Percentiles rank a stretch among this genome's conserved stretches.
Conservation (phyloP, 2,329 filamentous ascomycete genomes). For the Alternaria consortialis region DNA sequence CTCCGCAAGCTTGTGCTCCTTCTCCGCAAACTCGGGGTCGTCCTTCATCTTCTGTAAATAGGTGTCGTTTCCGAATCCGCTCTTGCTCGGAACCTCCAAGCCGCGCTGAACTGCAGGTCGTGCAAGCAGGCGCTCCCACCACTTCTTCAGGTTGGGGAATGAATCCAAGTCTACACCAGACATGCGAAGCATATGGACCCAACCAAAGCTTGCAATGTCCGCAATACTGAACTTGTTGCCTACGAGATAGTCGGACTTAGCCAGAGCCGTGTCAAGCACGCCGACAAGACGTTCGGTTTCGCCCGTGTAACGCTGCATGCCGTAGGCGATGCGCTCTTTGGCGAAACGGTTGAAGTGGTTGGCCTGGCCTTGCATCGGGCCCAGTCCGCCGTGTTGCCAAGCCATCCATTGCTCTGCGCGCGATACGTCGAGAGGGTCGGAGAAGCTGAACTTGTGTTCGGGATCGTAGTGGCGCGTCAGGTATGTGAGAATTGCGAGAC, state of each 20-base stretch:
- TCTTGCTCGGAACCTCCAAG: conserved; percentile 48
- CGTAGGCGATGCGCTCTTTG: conserved; percentile 56
- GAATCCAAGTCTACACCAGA: conserved; percentile 53
- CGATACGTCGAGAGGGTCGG: conserved; percentile 57
- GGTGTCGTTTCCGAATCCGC: conserved; percentile 53
- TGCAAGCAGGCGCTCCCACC: conserved; percentile 55
- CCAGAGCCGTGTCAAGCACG: conserved; percentile 55
- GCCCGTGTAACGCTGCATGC: conserved; percentile 57
- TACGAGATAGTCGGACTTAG: conserved; percentile 55
- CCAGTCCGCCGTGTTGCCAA: conserved; percentile 62
- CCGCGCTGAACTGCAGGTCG: conserved; percentile 56
- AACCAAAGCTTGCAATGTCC: conserved; percentile 58
- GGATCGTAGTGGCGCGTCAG: conserved; percentile 58
- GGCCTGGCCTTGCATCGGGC: conserved; percentile 55
- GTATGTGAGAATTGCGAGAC: conserved; percentile 56
- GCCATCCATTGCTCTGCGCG: conserved; percentile 69
- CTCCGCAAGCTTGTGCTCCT: conserved; percentile 52
- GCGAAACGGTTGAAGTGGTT: conserved; percentile 55
- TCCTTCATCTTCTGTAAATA: conserved; percentile 56
- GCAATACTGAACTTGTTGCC: conserved; percentile 58
- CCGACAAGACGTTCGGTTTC: conserved; percentile 59
- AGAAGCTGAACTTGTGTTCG: conserved; percentile 58
- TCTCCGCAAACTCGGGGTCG: conserved; percentile 60
- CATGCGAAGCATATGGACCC: conserved; percentile 55
- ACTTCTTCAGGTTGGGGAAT: conserved; percentile 56